phyloP scores from a whole-genome alignment of 371 early-diverging fungal species.

The Apophysomyces variabilis region DNA sequence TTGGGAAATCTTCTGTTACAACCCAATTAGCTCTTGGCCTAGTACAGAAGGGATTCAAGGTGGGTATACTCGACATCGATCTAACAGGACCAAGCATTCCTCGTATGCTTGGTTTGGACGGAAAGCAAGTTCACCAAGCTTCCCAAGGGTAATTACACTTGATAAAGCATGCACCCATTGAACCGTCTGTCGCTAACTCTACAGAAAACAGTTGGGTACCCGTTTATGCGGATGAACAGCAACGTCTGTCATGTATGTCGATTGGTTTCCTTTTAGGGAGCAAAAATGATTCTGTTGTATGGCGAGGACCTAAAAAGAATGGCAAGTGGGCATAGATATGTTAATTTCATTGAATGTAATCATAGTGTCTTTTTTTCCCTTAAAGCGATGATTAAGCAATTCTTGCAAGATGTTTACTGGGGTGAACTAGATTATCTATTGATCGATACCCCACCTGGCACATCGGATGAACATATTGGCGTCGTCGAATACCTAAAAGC shows the following conservation, averaged over 20 bases:
- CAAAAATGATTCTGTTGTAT: conserved; percentile 89
- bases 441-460: conserved; percentile 97
- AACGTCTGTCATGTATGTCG: conserved; percentile 75
- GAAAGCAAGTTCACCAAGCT: conserved; percentile 77
- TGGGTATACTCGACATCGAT: conserved; percentile 94
- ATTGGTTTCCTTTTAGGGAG: conserved; percentile 87
- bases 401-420: conserved; percentile 89
- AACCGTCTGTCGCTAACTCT: background rate
- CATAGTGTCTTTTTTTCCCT: background rate
- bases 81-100: conserved; percentile 94
- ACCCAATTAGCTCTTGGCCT: conserved; percentile 70
- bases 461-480: conserved; percentile 94
- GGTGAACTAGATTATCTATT: conserved; percentile 88
- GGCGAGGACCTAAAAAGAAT: conserved; percentile 96
- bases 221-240: conserved; percentile 81
- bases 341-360: conserved; percentile 10
- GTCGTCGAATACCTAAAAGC: conserved; percentile 77
- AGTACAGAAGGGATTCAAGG: conserved; percentile 57
- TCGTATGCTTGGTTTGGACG: conserved; percentile 80
- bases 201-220: conserved; percentile 79
- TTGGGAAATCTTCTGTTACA: conserved; percentile 85
- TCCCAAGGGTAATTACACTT: conserved; percentile 57
- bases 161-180: background rate
- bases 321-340: conserved; percentile 39
- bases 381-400: conserved; percentile 89